Evolutionary conservation across 2,329 filamentous ascomycete species (phyloP).

Genomic region (Gliomastix tumulicola): DNA sequence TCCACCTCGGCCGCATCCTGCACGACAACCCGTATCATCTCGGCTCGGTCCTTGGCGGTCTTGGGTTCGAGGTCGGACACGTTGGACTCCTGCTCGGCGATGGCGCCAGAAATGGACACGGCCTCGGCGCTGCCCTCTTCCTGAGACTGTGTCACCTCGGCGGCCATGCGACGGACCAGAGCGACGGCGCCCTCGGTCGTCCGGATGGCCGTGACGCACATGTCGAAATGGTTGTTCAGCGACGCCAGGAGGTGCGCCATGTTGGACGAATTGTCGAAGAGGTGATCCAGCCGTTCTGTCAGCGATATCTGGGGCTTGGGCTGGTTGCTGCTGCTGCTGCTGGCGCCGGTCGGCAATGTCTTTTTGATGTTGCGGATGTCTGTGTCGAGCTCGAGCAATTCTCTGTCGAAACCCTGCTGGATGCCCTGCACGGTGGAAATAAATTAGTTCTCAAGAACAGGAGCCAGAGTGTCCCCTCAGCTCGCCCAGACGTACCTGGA

Average conservation of each 20-base stretch:
- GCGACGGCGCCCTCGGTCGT: slow-evolving; percentile 78
- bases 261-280: slow-evolving; percentile 69
- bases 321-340: slow-evolving; percentile 19
- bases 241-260: slow-evolving; percentile 78
- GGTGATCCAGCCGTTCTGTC: slow-evolving; percentile 39
- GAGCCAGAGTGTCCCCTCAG: too few relatives aligned
- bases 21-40: slow-evolving; percentile 76
- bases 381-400: slow-evolving; percentile 67
- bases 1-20: slow-evolving; percentile 63
- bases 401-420: slow-evolving; percentile 68
- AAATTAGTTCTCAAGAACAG: too few relatives aligned
- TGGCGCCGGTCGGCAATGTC: slow-evolving; percentile 32
- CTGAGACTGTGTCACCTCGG: slow-evolving; percentile 50
- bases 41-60: slow-evolving; percentile 65
- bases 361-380: slow-evolving; percentile 62
- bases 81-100: slow-evolving; percentile 48
- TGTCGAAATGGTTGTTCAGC: slow-evolving; percentile 82
- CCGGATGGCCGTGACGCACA: slow-evolving; percentile 85
- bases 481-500: slow-evolving; percentile 44
- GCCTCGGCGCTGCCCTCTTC: slow-evolving; percentile 25
- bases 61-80: slow-evolving; percentile 57
- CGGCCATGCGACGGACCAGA: slow-evolving; percentile 60
- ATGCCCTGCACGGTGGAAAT: slow-evolving; percentile 43
- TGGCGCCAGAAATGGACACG: slow-evolving; percentile 61
- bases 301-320: slow-evolving; percentile 30